Percentiles rank a stretch among this genome's conserved stretches.
Evolutionary conservation across 2,329 filamentous ascomycete genomes (phyloP).

Genomic region (Cladobotryum mycophilum): DNA sequence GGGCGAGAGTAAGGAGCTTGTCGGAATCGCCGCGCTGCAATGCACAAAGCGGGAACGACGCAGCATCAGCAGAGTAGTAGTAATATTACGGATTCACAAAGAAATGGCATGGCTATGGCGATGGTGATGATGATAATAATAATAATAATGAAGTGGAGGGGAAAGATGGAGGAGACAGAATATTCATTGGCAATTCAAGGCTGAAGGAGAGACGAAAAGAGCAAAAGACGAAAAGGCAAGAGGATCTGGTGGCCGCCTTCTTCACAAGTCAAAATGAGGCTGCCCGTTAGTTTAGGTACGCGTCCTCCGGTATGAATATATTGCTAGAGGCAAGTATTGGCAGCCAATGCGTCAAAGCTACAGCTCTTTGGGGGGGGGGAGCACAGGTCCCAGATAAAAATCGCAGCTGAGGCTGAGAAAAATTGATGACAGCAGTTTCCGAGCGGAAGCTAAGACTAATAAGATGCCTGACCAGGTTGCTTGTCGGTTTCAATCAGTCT

Average conservation of each 20-base stretch:
- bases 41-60: not conserved
- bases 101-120: not conserved
- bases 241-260: no score
- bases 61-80: conserved; percentile 1
- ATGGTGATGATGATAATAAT: not conserved
- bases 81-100: not conserved
- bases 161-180: not conserved
- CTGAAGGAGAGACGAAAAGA: not conserved
- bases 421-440: not conserved
- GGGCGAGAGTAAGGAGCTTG: not conserved
- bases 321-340: conserved; percentile 2
- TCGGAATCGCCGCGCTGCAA: not conserved
- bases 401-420: conserved; percentile 11
- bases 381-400: conserved; percentile 1
- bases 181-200: no score
- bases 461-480: not conserved
- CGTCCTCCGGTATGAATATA: not conserved
- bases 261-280: no score
- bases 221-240: not conserved
- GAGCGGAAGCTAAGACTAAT: not conserved
- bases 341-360: not conserved
- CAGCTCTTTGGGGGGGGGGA: no score
- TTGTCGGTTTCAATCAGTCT: no score
- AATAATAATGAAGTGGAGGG: not conserved
- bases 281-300: not conserved